These are phyloP conservation scores for Chrysosporium keratinophilum DNA, from an alignment of 2,329 filamentous ascomycete species.

Conservation along the genomic window DNA sequence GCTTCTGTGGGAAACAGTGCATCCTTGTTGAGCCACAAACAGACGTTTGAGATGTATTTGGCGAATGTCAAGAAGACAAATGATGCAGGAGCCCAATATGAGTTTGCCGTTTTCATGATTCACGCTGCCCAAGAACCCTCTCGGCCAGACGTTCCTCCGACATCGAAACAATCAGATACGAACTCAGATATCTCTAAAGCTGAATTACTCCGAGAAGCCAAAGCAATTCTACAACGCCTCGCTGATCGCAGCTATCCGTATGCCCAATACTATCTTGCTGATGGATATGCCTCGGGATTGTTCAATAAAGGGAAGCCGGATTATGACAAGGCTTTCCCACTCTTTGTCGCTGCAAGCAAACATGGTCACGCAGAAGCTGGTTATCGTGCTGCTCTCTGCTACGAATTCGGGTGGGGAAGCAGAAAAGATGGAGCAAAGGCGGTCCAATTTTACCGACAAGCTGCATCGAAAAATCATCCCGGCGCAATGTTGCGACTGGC, in stretches of 20 bases:
- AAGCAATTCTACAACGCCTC: slow-evolving; percentile 75
- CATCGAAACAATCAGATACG: slow-evolving; percentile 19
- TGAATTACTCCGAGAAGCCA: slow-evolving; percentile 74
- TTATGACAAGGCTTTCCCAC: slow-evolving; percentile 78
- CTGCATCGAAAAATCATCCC: slow-evolving; percentile 87
- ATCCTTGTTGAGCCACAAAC: slow-evolving; percentile 79
- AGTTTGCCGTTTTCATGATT: too few relatives aligned
- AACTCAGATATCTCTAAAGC: slow-evolving; percentile 43
- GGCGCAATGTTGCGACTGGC: slow-evolving; percentile 89
- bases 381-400: slow-evolving; percentile 86
- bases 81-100: slow-evolving; percentile 92
- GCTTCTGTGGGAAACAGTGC: slow-evolving; percentile 84
- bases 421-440: slow-evolving; percentile 83
- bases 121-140: slow-evolving; percentile 54
- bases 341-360: slow-evolving; percentile 89
- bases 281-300: slow-evolving; percentile 85
- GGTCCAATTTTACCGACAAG: slow-evolving; percentile 81
- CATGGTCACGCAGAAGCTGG: slow-evolving; percentile 94
- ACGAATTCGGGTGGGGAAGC: slow-evolving; percentile 97
- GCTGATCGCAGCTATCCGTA: slow-evolving; percentile 87
- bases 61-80: slow-evolving; percentile 96
- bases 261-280: slow-evolving; percentile 92
- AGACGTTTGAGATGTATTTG: slow-evolving; percentile 96
- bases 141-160: slow-evolving; percentile 18
- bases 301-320: slow-evolving; percentile 94